Conservation (phyloP, 2,329 filamentous ascomycete species). For the Penicillium sp. region DNA sequence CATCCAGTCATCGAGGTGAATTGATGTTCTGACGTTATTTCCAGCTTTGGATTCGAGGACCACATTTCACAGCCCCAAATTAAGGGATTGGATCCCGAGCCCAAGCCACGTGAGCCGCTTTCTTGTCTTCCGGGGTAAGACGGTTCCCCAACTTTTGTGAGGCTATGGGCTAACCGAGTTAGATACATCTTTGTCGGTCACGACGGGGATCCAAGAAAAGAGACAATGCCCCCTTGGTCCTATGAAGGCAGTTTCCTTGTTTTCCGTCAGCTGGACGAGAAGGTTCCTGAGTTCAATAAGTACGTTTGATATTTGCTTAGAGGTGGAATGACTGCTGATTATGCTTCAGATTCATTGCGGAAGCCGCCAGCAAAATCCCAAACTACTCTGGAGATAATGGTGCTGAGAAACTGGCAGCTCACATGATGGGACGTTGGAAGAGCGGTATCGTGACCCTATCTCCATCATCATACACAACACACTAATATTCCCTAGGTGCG, state of each 20-base stretch:
- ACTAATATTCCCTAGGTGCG: slow-evolving; percentile 27
- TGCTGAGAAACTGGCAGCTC: slow-evolving; percentile 39
- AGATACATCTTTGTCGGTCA: slow-evolving; percentile 38
- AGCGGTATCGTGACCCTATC: slow-evolving; percentile 22
- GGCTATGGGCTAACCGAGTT: background rate
- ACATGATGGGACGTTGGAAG: slow-evolving; percentile 49
- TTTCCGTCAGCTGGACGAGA: slow-evolving; percentile 47
- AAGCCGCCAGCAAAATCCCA: slow-evolving; percentile 27
- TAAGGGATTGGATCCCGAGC: slow-evolving; percentile 26
- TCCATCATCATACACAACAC: background rate
- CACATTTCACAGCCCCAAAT: slow-evolving; percentile 44
- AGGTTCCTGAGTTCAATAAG: slow-evolving; percentile 45
- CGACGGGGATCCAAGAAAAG: slow-evolving; percentile 31
- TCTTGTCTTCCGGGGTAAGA: slow-evolving; percentile 30
- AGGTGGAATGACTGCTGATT: background rate
- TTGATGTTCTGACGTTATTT: background rate
- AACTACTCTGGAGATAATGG: slow-evolving; percentile 20
- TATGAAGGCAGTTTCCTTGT: slow-evolving; percentile 46
- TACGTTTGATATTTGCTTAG: background rate
- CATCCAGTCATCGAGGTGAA: background rate
- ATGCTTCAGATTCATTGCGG: background rate
- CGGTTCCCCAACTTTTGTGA: background rate
- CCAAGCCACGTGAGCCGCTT: slow-evolving; percentile 30
- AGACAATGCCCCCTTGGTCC: slow-evolving; percentile 39
- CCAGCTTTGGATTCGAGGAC: slow-evolving; percentile 45